Percentiles rank a stretch among this genome's conserved stretches.
Evolutionary conservation across 1,284 basidiomycete genomes (phyloP).

Genomic region (Leucoagaricus sp.): DNA sequence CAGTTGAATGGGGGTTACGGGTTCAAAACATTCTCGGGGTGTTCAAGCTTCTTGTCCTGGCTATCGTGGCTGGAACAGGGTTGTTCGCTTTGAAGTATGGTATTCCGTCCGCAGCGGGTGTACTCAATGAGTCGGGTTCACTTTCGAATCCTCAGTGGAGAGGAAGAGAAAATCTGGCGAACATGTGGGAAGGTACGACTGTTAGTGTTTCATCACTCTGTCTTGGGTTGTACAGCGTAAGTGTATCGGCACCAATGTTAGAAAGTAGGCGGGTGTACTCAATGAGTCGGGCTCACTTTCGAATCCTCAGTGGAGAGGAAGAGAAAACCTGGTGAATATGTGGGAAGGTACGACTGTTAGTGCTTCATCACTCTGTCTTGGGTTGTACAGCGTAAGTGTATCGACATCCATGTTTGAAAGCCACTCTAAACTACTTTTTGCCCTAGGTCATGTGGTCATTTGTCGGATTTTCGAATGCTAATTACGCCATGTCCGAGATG

Average conservation of each 20-base stretch:
- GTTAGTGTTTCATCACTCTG: constrained; percentile 29
- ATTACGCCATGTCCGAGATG: constrained; percentile 41
- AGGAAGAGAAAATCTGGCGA: constrained; percentile 30
- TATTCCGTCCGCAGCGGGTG: constrained; percentile 20
- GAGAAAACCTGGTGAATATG: too few species aligned
- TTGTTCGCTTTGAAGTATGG: constrained; percentile 23
- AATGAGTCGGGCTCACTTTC: too few species aligned
- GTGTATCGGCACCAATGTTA: too few species aligned
- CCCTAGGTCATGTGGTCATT: constrained; percentile 38
- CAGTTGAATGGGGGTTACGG: constrained; percentile 43
- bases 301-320: too few species aligned
- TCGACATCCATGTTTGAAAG: too few species aligned
- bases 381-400: too few species aligned
- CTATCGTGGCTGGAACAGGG: constrained; percentile 40
- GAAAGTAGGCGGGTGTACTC: too few species aligned
- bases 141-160: constrained; percentile 7
- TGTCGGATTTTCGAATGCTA: constrained; percentile 38
- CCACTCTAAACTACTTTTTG: neutral
- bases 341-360: too few species aligned
- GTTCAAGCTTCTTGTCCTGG: constrained; percentile 46
- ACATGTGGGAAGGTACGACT: constrained; percentile 35
- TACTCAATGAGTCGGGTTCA: too few species aligned
- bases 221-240: constrained; percentile 17
- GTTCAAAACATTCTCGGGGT: constrained; percentile 48
- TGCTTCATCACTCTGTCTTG: too few species aligned